phyloP scores from a whole-genome alignment of 768 basidiomycete genomes.

The Guyanaporus albipodus region DNA sequence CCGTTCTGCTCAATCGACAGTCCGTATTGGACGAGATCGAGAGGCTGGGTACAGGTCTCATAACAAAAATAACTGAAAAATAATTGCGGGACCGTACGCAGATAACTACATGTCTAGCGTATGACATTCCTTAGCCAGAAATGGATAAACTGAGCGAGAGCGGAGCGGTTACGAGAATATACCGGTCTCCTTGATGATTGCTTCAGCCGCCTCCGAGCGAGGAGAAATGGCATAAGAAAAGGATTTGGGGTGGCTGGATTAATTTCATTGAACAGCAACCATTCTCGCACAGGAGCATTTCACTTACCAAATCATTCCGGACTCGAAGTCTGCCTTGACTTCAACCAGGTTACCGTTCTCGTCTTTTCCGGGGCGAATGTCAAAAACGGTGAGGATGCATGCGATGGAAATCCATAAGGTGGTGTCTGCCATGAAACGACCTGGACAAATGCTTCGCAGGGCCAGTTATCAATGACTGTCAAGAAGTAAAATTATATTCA shows the following conservation, averaged over 20 bases:
- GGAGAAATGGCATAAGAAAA: slow-evolving; percentile 30
- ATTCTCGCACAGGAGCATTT: background rate
- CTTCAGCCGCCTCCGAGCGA: slow-evolving; percentile 26
- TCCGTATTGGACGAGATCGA: slow-evolving; percentile 75
- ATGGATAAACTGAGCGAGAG: background rate
- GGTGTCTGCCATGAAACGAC: slow-evolving; percentile 41
- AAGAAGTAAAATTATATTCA: background rate
- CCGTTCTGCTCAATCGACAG: slow-evolving; percentile 63
- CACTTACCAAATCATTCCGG: slow-evolving; percentile 31
- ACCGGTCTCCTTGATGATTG: slow-evolving; percentile 28
- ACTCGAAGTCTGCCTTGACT: slow-evolving; percentile 24
- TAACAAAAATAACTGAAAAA: slow-evolving; percentile 42
- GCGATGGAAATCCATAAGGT: slow-evolving; percentile 35
- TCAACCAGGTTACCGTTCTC: slow-evolving; percentile 14
- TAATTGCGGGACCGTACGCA: background rate
- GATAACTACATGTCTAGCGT: background rate
- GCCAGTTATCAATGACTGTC: background rate
- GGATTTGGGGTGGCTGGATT: slow-evolving; percentile 28
- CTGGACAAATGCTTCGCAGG: slow-evolving; percentile 37
- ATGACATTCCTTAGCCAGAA: background rate
- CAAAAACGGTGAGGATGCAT: slow-evolving; percentile 28
- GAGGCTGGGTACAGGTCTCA: slow-evolving; percentile 66
- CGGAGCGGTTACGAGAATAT: slow-evolving; percentile 15
- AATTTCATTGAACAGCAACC: slow-evolving; percentile 1
- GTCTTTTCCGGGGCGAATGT: slow-evolving; percentile 22